Evolutionary conservation across 2,329 filamentous ascomycete genomes (phyloP), one percentile per base, ranked within the genome.

Genomic region (Dothideomycetes sp.): DNA sequence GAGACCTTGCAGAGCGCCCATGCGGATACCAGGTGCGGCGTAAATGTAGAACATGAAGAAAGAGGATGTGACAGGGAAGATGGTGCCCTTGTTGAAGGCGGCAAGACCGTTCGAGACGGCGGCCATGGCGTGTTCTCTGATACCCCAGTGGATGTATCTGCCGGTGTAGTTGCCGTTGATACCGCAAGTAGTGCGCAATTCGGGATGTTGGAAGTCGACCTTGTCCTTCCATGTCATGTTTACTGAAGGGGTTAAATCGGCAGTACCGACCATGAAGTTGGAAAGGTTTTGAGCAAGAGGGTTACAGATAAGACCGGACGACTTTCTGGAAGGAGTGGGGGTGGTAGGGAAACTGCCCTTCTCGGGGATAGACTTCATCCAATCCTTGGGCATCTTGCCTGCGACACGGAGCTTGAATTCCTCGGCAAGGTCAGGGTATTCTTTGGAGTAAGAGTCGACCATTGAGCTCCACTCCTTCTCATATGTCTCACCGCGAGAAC

Each of bases 61-160:
- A 37, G 49, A 50, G 28, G 56, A 56, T 5, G 60, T 63, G 20
- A 63, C 50, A 4, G 60, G 60, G 11, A 63, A 44, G 48, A 63
- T 56, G 5, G 54, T 55, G 19, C 58, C 55, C n/a, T 53, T 54
- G 32, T 54, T 51, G 51, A 54, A 63, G 4, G 60, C 60, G 3
- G 60, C 57, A 22, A 63, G 52, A 13, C 60, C 60, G 44, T 63
- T 63, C 12, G 59, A 66, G 17, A 76, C 70, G 20, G 68, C 59
- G 2, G 65, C 66, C 76, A 80, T 80, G 41, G 74, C 74, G 51
- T 78, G 74, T 49, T 78, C 74, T 4, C 75, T 69, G 40, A 79
- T 69, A 27, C 74, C 75, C 53, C 67, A 78, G 54, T 74, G 74
- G 47, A 78, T 62, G 47, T 68, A 68, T 6, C 66, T 62, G 16